Conservation (phyloP, 495 filamentous ascomycete species). For the Symbiotaphrina buchneri region DNA sequence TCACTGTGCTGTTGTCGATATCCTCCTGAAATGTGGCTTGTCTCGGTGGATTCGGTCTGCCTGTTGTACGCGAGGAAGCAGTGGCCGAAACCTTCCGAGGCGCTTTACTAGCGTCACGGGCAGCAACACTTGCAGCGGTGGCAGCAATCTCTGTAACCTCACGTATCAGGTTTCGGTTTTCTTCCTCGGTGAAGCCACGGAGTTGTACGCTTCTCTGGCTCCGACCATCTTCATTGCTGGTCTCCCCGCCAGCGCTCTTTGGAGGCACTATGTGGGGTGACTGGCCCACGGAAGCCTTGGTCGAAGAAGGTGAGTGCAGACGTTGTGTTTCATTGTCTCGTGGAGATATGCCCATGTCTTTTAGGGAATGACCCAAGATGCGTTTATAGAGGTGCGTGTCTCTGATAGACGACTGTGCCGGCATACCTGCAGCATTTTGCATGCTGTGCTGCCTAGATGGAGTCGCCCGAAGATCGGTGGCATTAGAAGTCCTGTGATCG, state of each 20-base stretch:
- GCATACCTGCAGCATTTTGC: conserved; percentile 3
- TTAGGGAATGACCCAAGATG: conserved; percentile 73
- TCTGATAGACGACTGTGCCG: conserved; percentile 26
- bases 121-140: conserved; percentile 71
- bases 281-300: conserved; percentile 3
- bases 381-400: conserved; percentile 83
- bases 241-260: conserved; percentile 24
- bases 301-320: not conserved
- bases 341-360: conserved; percentile 44
- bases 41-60: conserved; percentile 14
- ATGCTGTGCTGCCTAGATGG: not conserved
- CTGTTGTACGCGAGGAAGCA: conserved; percentile 11
- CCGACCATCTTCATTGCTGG: conserved; percentile 6
- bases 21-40: conserved; percentile 16
- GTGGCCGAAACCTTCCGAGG: conserved; percentile 23
- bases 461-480: not conserved
- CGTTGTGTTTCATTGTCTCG: conserved; percentile 4
- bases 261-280: conserved; percentile 54
- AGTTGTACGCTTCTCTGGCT: conserved; percentile 24
- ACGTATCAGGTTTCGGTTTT: conserved; percentile 58
- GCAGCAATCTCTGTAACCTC: conserved; percentile 84
- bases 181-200: conserved; percentile 48
- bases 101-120: conserved; percentile 43
- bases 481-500: not conserved
- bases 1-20: conserved; percentile 4